Percentiles rank a stretch among this genome's conserved stretches.
phyloP scores from a whole-genome alignment of 495 filamentous ascomycete genomes.

The Podospora conica region DNA sequence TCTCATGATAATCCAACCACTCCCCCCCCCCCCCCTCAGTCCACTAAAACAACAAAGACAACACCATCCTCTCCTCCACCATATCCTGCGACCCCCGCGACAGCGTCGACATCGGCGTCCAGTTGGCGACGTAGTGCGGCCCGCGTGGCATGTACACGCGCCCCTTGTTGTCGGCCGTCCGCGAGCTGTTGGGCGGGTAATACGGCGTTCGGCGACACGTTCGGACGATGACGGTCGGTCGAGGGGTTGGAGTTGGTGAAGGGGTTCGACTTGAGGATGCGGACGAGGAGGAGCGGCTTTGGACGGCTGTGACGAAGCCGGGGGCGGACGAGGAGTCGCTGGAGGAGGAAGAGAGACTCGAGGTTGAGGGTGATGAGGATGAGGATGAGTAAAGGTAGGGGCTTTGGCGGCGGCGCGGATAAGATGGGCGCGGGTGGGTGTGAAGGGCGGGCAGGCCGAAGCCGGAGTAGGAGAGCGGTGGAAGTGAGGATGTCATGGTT shows the following conservation, averaged over 20 bases:
- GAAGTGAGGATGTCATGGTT: background rate
- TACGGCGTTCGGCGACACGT: slow-evolving; percentile 16
- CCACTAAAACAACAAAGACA: background rate
- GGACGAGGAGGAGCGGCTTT: background rate
- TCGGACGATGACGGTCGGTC: background rate
- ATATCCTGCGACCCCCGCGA: slow-evolving; percentile 15
- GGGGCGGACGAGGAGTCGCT: background rate
- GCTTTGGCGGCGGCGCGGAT: background rate
- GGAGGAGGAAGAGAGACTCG: too few relatives aligned
- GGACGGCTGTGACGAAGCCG: background rate
- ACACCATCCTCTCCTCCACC: slow-evolving; percentile 17
- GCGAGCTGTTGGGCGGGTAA: slow-evolving; percentile 24
- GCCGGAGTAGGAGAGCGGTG: background rate
- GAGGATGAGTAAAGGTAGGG: background rate
- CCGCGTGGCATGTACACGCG: slow-evolving; percentile 21
- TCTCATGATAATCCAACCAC: too few relatives aligned
- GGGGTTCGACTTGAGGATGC: background rate
- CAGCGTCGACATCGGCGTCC: slow-evolving; percentile 22
- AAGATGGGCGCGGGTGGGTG: too few relatives aligned
- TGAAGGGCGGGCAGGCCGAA: background rate
- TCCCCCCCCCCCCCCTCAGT: too few relatives aligned
- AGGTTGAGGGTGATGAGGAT: background rate
- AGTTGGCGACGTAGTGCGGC: slow-evolving; percentile 20
- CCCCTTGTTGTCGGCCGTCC: slow-evolving; percentile 10
- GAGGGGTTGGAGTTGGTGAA: background rate